phyloP scores from a whole-genome alignment of 768 basidiomycete species.

The Mycena galericulata region DNA sequence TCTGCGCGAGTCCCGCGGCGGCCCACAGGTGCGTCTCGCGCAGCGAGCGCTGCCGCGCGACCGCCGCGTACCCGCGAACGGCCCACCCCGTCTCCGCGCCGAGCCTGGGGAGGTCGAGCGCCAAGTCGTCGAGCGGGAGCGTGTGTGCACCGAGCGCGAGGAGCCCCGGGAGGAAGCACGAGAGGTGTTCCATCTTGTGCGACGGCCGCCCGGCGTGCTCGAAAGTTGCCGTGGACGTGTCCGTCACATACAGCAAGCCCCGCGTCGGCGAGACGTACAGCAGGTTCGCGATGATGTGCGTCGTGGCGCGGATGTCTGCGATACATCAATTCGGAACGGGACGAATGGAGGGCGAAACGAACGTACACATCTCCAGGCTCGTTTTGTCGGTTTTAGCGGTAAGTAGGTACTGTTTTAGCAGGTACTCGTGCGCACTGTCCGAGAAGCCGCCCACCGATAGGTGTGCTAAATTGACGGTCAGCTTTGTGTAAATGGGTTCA shows the following conservation, averaged over 20 bases:
- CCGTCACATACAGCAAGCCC: constrained; percentile 77
- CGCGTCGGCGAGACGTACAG: constrained; percentile 77
- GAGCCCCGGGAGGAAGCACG: constrained; percentile 83
- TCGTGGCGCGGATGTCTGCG: constrained; percentile 71
- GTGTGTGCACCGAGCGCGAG: constrained; percentile 77
- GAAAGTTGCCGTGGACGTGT: constrained; percentile 48
- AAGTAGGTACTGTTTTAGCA: constrained; percentile 79
- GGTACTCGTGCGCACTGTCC: constrained; percentile 84
- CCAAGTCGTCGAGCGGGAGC: constrained; percentile 67
- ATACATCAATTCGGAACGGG: constrained; percentile 5
- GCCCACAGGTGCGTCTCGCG: constrained; percentile 79
- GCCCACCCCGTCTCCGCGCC: constrained; percentile 54
- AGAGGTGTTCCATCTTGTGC: constrained; percentile 76
- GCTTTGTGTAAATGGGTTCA: neutral
- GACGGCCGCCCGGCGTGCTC: constrained; percentile 50
- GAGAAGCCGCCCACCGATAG: constrained; percentile 74
- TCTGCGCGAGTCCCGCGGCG: constrained; percentile 79
- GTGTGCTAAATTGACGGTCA: constrained; percentile 45
- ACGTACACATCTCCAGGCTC: constrained; percentile 76
- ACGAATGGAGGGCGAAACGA: neutral
- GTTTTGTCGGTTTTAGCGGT: constrained; percentile 70
- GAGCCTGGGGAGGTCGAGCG: constrained; percentile 59
- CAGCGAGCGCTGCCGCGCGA: constrained; percentile 60
- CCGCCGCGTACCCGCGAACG: constrained; percentile 47
- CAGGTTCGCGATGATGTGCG: constrained; percentile 70